Base-by-base conservation (phyloP, 2,329 filamentous ascomycete species). In the Cladosporium cucumerinum region DNA sequence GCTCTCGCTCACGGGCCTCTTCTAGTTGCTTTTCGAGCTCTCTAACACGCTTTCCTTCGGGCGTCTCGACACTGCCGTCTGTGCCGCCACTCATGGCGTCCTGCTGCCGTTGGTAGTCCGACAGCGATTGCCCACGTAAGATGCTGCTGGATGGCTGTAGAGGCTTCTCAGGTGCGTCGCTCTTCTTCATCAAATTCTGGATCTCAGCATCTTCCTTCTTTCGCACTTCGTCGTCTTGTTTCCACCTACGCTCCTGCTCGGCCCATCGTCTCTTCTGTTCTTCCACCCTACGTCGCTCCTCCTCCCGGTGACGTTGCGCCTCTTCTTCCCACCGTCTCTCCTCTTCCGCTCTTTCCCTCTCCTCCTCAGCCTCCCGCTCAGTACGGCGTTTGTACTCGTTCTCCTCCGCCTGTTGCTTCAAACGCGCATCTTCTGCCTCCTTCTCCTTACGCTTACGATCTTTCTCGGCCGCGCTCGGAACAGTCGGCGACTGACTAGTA, bases 391-490 rank as follows among this genome's bases (percentile, higher is more conserved):
- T 80, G 21, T 78, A 69, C 68, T 86, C 84, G 6, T 80, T 81
- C 66, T 86, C 84, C 69, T 87, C 84, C 10, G 79, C 79, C 63
- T 83, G 78, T 25, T 79, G 69, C 51, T 79, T 80, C 60, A 81
- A 71, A 25, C 80, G 78, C 68, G 86, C 84, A 64, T 85, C 84
- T 72, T 87, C 85, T 8, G 79, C 80, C 43, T 81, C 81, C 69
- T 83, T 82, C 71, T 88, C 85, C 62, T 80, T 81, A 57, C 84
- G 80, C 69, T 80, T 80, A 52, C 89, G 89, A 77, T 97, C 91
- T 79, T 96, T 97, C 71, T 97, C 93, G 3, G 89, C 90, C 68
- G 93, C 72, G 74, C 83, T 94, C 1, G 93, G 93, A 11, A 98
- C 92, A 54, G 85, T 78, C 5, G 95, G 95, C 34, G 87, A 84